Conservation (phyloP, 2,329 filamentous ascomycete species). For the Botrytis aclada region DNA sequence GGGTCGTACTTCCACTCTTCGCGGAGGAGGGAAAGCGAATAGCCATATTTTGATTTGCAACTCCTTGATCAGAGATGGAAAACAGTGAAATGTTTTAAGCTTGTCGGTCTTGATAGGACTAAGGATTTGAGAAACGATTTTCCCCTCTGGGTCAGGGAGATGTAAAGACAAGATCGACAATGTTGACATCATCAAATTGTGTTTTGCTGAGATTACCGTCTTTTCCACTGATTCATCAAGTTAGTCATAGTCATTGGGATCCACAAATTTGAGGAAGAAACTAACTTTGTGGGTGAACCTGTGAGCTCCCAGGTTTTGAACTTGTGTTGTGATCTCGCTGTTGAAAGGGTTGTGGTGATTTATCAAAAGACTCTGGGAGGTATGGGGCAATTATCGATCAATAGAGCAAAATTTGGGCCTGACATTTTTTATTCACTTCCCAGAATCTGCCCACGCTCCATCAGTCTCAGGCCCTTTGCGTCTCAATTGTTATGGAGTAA, state of each 20-base stretch:
- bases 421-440: not conserved
- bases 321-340: not conserved
- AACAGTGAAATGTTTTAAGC: not conserved
- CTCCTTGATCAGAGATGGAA: not conserved
- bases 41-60: not conserved
- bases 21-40: not conserved
- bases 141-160: not conserved
- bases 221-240: no score
- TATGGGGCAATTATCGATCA: not conserved
- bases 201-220: not conserved
- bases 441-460: not conserved
- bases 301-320: not conserved
- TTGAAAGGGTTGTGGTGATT: not conserved
- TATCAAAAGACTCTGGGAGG: fast-evolving
- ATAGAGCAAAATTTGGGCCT: not conserved
- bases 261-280: not conserved
- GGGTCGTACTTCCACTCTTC: not conserved
- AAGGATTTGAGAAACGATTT: not conserved
- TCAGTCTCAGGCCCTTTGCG: not conserved
- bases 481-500: no score
- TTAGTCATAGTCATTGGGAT: not conserved
- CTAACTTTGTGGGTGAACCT: not conserved
- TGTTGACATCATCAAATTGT: not conserved
- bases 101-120: no score
- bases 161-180: not conserved